These are phyloP conservation scores for Melastoma candidum DNA, from an alignment of 441 rosid species.

Conservation along the genomic window DNA sequence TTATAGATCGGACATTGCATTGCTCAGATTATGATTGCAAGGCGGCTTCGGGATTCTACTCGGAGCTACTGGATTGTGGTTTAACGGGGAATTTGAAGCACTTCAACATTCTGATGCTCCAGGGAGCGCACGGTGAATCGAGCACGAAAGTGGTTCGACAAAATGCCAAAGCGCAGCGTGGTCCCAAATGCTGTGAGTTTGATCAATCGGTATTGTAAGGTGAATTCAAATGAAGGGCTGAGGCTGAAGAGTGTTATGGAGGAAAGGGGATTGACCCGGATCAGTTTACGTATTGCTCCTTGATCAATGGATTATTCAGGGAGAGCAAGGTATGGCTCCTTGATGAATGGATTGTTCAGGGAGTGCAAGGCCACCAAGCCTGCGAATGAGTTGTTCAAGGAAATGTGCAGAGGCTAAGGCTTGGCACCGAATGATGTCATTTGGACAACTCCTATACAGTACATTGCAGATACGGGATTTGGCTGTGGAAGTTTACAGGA, in stretches of 20 bases:
- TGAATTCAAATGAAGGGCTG: conserved; percentile 40
- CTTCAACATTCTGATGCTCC: conserved; percentile 54
- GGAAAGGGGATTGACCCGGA: conserved; percentile 36
- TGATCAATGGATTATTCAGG: conserved; percentile 60
- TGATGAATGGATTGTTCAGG: conserved; percentile 34
- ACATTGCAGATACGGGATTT: conserved; percentile 46
- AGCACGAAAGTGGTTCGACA: conserved; percentile 53
- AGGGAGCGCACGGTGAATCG: conserved; percentile 35
- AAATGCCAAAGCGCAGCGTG: conserved; percentile 36
- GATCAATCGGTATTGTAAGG: conserved; percentile 61
- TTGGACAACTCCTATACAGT: conserved; percentile 55
- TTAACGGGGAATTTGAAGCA: conserved; percentile 32
- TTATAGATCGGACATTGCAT: conserved; percentile 50
- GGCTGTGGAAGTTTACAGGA: conserved; percentile 45
- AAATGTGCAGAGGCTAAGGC: conserved; percentile 37
- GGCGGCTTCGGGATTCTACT: conserved; percentile 39
- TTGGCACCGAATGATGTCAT: conserved; percentile 48
- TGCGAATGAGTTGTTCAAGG: conserved; percentile 10
- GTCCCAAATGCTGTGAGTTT: conserved; percentile 51
- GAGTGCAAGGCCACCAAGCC: too few species aligned
- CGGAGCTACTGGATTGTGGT: conserved; percentile 57
- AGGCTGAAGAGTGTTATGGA: conserved; percentile 50
- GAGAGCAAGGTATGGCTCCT: conserved; percentile 30
- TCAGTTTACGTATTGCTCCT: conserved; percentile 52
- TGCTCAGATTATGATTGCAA: conserved; percentile 15